phyloP scores from a whole-genome alignment of 306 rosid genomes.

The Begonia masoniana region DNA sequence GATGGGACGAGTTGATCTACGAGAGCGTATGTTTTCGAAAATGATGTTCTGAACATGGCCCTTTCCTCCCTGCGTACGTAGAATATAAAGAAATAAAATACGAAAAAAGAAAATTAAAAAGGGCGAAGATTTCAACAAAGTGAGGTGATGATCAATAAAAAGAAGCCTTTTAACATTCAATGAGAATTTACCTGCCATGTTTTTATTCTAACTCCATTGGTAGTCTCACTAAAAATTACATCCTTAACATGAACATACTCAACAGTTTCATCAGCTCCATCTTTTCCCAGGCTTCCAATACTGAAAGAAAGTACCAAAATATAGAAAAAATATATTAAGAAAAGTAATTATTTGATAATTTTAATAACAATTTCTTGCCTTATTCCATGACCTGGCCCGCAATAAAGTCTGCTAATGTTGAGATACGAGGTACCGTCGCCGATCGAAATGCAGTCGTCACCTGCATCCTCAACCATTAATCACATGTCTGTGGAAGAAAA shows the following conservation, averaged over 20 bases:
- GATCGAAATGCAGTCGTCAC: slow-evolving; percentile 9
- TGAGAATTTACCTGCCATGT: slow-evolving; percentile 10
- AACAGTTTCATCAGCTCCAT: slow-evolving; percentile 1
- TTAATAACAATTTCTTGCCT: slow-evolving; percentile 1
- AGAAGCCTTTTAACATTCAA: neutral
- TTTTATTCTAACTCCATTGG: slow-evolving; percentile 8
- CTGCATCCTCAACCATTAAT: neutral
- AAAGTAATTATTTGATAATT: neutral
- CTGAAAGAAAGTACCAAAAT: neutral
- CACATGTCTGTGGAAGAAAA: neutral
- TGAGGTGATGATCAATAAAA: neutral
- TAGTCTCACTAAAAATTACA: slow-evolving; percentile 3
- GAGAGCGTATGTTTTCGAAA: slow-evolving; percentile 2
- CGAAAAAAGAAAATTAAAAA: neutral
- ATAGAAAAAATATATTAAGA: neutral
- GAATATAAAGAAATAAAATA: neutral
- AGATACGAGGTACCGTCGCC: slow-evolving; percentile 2
- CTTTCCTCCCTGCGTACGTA: slow-evolving; percentile 4
- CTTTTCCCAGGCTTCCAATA: slow-evolving; percentile 9
- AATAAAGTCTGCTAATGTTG: neutral
- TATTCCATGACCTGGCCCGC: slow-evolving; percentile 9
- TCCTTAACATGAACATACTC: slow-evolving; percentile 2
- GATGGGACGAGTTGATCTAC: slow-evolving; percentile 2
- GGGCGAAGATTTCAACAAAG: neutral
- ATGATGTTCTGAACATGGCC: slow-evolving; percentile 5